These are phyloP conservation scores for Phaeodactylum tricornutum DNA, from an alignment of 108 stramenopile species.

Conservation along the genomic window DNA sequence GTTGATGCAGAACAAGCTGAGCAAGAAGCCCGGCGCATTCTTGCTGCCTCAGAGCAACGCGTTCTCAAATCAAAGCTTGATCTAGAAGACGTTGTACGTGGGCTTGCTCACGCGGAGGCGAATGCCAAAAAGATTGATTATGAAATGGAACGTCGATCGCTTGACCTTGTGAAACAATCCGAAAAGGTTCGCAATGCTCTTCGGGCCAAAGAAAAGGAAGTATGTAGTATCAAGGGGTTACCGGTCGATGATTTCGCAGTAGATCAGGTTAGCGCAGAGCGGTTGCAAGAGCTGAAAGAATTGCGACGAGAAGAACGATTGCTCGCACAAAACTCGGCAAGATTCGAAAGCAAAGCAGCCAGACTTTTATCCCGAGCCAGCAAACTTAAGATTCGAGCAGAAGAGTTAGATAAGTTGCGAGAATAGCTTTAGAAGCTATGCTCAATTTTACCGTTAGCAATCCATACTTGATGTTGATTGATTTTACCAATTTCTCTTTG, in stretches of 20 bases:
- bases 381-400: conserved; percentile 17
- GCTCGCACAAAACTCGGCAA: conserved; percentile 14
- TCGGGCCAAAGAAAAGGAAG: conserved; percentile 15
- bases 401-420: conserved; percentile 15
- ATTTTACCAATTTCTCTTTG: too few relatives aligned
- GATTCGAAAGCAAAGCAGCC: conserved; percentile 15
- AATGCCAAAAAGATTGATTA: conserved; percentile 15
- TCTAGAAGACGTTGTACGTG: not conserved
- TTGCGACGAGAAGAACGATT: conserved; percentile 20
- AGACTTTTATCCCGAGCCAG: conserved; percentile 18
- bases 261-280: conserved; percentile 1
- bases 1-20: not conserved
- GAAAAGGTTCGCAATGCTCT: conserved; percentile 21
- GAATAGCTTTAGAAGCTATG: too few relatives aligned
- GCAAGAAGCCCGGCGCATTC: not conserved
- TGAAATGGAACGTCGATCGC: conserved; percentile 23
- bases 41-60: not conserved
- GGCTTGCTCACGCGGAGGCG: not conserved
- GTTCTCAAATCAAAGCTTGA: not conserved
- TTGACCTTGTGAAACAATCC: conserved; percentile 13
- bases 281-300: conserved; percentile 10
- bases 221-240: conserved; percentile 1
- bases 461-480: too few relatives aligned
- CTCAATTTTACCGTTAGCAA: too few relatives aligned
- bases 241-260: not conserved